Evolutionary conservation across 2,329 filamentous ascomycete species (phyloP).

Genomic region (Taxawa tesnikishii): DNA sequence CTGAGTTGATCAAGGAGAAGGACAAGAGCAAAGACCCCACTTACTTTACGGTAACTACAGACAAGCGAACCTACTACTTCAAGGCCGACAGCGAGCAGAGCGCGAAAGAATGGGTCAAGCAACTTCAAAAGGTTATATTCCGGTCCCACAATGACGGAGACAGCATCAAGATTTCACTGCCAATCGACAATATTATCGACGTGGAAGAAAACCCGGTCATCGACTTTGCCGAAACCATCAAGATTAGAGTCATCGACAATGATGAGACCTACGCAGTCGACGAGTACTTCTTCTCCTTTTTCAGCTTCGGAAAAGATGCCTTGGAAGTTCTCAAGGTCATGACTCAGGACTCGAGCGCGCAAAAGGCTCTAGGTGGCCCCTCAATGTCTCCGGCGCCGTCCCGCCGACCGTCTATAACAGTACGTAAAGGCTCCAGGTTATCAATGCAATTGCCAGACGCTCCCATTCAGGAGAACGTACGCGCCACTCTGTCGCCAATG

Average conservation of each 20-base stretch:
- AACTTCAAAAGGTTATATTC: slow-evolving; percentile 88
- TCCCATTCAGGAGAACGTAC: slow-evolving; percentile 24
- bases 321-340: slow-evolving; percentile 64
- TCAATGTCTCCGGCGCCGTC: slow-evolving; percentile 1
- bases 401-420: slow-evolving; percentile 3
- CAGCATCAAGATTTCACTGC: slow-evolving; percentile 89
- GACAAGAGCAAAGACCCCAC: slow-evolving; percentile 59
- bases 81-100: slow-evolving; percentile 76
- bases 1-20: slow-evolving; percentile 57
- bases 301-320: slow-evolving; percentile 72
- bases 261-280: slow-evolving; percentile 92
- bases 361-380: slow-evolving; percentile 6
- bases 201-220: slow-evolving; percentile 85
- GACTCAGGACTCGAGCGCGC: slow-evolving; percentile 46
- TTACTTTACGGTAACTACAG: slow-evolving; percentile 70
- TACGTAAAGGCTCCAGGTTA: not conserved
- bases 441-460: slow-evolving; percentile 9
- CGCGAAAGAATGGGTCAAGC: slow-evolving; percentile 94
- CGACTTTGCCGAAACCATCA: slow-evolving; percentile 86
- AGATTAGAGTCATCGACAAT: slow-evolving; percentile 83
- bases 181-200: slow-evolving; percentile 79
- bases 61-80: slow-evolving; percentile 76
- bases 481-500: slow-evolving; percentile 30
- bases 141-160: slow-evolving; percentile 92
- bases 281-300: slow-evolving; percentile 98